Conservation (phyloP, 1,284 basidiomycete species). For the Meira nashicola region DNA sequence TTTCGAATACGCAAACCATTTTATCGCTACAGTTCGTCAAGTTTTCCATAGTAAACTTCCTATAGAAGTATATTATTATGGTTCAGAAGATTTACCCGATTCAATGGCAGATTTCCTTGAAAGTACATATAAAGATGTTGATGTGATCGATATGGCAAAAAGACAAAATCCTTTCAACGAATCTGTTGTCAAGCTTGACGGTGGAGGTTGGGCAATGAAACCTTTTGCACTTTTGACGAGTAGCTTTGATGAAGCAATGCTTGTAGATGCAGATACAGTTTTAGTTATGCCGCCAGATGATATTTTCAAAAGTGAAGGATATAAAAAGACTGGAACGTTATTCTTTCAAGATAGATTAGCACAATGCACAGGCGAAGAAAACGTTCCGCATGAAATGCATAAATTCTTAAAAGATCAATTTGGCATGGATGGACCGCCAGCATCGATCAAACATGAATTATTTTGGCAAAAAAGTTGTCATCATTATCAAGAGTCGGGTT, state of each 20-base stretch:
- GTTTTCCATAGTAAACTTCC: not conserved
- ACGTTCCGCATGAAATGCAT: slow-evolving; percentile 7
- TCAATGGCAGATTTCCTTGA: not conserved
- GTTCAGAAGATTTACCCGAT: not conserved
- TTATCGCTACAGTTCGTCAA: not conserved
- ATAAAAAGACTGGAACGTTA: slow-evolving; percentile 27
- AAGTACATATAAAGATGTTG: not conserved
- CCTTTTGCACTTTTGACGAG: slow-evolving; percentile 27
- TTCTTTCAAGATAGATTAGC: slow-evolving; percentile 35
- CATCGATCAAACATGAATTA: not conserved
- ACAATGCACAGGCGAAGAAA: slow-evolving; percentile 27
- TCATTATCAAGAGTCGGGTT: not conserved
- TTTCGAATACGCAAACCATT: not conserved
- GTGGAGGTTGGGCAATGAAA: slow-evolving; percentile 32
- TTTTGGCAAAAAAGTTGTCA: not conserved
- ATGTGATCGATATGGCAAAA: not conserved
- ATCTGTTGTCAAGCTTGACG: slow-evolving; percentile 10
- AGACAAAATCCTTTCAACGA: not conserved
- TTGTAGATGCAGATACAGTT: slow-evolving; percentile 30
- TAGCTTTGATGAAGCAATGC: slow-evolving; percentile 32
- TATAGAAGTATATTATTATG: not conserved
- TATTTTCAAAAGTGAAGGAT: slow-evolving; percentile 28
- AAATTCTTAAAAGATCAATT: not conserved
- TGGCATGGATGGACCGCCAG: not conserved
- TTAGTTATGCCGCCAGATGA: slow-evolving; percentile 24